These are phyloP conservation scores for Elsinoe necatrix DNA, from an alignment of 2,329 filamentous ascomycete genomes.

Conservation along the genomic window DNA sequence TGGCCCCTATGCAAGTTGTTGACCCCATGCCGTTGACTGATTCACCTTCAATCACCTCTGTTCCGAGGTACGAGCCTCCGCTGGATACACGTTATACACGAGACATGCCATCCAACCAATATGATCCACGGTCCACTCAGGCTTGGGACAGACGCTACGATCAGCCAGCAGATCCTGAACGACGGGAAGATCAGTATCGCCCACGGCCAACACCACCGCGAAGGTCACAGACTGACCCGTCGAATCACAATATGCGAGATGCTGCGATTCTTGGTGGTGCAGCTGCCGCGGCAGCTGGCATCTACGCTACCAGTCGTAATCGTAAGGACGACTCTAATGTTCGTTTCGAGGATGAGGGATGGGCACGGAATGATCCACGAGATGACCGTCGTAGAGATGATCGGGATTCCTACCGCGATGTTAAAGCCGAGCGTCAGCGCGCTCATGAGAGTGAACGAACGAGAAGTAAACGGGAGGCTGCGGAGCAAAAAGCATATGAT, in stretches of 20 bases:
- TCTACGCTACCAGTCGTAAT: constrained; percentile 25
- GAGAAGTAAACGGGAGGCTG: constrained; percentile 14
- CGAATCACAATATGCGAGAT: constrained; percentile 25
- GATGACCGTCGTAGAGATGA: constrained; percentile 27
- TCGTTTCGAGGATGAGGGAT: constrained; percentile 51
- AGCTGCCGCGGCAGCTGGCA: constrained; percentile 31
- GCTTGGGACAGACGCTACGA: not conserved
- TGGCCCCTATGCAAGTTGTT: constrained; percentile 52
- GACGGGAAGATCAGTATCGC: not conserved
- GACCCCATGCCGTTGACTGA: constrained; percentile 61
- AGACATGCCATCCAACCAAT: not conserved
- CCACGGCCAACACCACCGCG: not conserved
- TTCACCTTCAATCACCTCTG: constrained; percentile 52
- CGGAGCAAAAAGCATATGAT: constrained; percentile 17
- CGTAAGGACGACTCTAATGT: constrained; percentile 38
- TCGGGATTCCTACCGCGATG: constrained; percentile 17
- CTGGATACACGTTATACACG: not conserved
- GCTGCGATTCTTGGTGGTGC: constrained; percentile 37
- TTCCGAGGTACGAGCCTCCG: not conserved
- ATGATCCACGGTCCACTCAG: not conserved
- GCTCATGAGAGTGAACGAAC: constrained; percentile 22
- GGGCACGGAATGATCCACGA: constrained; percentile 41
- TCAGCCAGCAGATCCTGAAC: not conserved
- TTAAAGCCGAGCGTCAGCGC: constrained; percentile 21
- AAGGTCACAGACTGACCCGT: constrained; percentile 18